Evolutionary conservation across 129 eudicot species (phyloP).

Genomic region (Helichrysum umbraculigerum): DNA sequence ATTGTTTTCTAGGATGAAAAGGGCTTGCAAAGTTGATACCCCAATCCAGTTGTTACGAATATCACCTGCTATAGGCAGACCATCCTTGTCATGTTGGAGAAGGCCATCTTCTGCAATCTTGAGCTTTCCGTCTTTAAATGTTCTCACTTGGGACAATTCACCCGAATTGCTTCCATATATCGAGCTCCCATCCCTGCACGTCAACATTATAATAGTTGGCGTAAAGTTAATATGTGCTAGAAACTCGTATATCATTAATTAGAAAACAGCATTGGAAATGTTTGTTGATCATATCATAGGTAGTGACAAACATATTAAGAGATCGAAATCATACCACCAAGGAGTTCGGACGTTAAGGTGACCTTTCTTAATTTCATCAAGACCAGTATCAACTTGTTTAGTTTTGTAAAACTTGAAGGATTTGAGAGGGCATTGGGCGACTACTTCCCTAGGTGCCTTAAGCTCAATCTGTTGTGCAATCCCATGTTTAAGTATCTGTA

Average conservation of each 20-base stretch:
- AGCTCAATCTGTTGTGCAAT: slow-evolving; percentile 45
- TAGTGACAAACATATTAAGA: no score
- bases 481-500: no score
- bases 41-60: slow-evolving; percentile 64
- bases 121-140: slow-evolving; percentile 59
- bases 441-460: slow-evolving; percentile 55
- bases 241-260: no score
- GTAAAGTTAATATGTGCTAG: no score
- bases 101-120: slow-evolving; percentile 52
- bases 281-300: no score
- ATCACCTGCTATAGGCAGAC: slow-evolving; percentile 45
- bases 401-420: slow-evolving; percentile 60
- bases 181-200: slow-evolving; percentile 53
- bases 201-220: no score
- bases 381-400: slow-evolving; percentile 48
- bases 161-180: slow-evolving; percentile 46
- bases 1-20: slow-evolving; percentile 59
- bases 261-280: no score
- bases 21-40: slow-evolving; percentile 53
- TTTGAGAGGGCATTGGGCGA: slow-evolving; percentile 56
- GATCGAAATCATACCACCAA: slow-evolving; percentile 55
- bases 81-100: slow-evolving; percentile 43
- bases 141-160: slow-evolving; percentile 35
- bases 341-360: slow-evolving; percentile 57
- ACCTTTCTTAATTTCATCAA: slow-evolving; percentile 46